Conservation (phyloP, 331 rosid species). For the Quercus phellos region DNA sequence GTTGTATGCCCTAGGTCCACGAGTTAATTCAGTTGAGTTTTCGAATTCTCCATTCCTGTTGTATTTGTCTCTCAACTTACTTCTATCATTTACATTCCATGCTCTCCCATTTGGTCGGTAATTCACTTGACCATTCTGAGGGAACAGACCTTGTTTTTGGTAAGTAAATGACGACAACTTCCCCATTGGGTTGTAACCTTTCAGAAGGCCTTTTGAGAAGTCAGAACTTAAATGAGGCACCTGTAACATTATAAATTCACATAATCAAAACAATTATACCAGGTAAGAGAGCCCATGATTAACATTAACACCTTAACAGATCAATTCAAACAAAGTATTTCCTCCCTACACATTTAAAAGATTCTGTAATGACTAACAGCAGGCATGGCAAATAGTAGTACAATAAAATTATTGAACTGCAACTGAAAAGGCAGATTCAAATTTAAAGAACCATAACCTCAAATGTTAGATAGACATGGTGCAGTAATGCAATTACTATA, state of each 20-base stretch:
- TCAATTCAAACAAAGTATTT: background rate
- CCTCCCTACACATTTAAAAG: constrained; percentile 4
- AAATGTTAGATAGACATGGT: background rate
- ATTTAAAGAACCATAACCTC: background rate
- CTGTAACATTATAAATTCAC: constrained; percentile 32
- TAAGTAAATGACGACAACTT: constrained; percentile 32
- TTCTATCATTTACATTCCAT: constrained; percentile 33
- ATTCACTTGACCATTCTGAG: constrained; percentile 15
- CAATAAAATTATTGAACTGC: background rate
- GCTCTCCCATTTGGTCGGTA: constrained; percentile 33
- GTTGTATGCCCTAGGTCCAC: constrained; percentile 65
- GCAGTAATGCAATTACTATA: background rate
- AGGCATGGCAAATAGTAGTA: background rate
- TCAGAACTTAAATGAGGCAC: constrained; percentile 42
- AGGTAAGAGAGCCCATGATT: background rate
- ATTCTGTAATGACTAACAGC: background rate
- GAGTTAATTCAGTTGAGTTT: constrained; percentile 38
- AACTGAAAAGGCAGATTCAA: background rate
- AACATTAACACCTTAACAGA: background rate
- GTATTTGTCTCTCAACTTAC: constrained; percentile 30
- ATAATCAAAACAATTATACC: constrained; percentile 1
- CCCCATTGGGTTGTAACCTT: constrained; percentile 36
- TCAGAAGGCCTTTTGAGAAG: constrained; percentile 35
- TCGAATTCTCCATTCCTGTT: constrained; percentile 39
- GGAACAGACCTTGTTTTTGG: constrained; percentile 29